Conservation (phyloP, 2,329 filamentous ascomycete species). For the Colletotrichum sojae region DNA sequence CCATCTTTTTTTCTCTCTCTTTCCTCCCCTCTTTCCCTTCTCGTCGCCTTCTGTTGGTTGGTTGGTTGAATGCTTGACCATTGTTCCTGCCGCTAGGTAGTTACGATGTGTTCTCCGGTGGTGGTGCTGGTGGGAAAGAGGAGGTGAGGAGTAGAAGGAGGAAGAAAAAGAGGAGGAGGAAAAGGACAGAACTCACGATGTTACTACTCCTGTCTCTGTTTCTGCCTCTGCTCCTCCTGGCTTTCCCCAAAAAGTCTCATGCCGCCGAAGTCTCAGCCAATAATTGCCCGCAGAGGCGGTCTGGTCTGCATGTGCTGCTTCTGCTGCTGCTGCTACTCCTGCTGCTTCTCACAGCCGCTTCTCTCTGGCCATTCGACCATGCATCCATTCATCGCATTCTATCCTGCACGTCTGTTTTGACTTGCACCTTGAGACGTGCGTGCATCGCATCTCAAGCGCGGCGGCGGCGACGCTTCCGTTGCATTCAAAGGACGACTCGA, state of each 20-base stretch:
- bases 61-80: background rate
- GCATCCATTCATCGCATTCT: conserved; percentile 27
- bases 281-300: conserved; percentile 19
- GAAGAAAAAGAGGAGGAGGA: background rate
- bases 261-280: conserved; percentile 26
- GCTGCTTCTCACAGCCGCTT: conserved; percentile 29
- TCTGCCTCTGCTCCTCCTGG: conserved; percentile 1
- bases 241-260: conserved; percentile 24
- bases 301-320: conserved; percentile 35
- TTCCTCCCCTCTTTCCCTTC: background rate
- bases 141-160: background rate
- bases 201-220: conserved; percentile 12
- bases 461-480: conserved; percentile 22
- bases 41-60: background rate
- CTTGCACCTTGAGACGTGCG: conserved; percentile 37
- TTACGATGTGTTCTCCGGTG: too few relatives aligned
- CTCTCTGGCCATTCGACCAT: conserved; percentile 25
- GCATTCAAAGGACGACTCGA: conserved; percentile 31
- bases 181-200: conserved; percentile 32
- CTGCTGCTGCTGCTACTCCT: conserved; percentile 1
- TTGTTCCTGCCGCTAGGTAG: background rate
- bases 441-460: conserved; percentile 29
- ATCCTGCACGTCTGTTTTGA: conserved; percentile 39
- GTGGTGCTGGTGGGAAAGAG: too few relatives aligned
- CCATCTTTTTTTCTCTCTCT: background rate